These are phyloP conservation scores for Peronospora belbahrii DNA, from an alignment of 352 stramenopile genomes.

Conservation along the genomic window DNA sequence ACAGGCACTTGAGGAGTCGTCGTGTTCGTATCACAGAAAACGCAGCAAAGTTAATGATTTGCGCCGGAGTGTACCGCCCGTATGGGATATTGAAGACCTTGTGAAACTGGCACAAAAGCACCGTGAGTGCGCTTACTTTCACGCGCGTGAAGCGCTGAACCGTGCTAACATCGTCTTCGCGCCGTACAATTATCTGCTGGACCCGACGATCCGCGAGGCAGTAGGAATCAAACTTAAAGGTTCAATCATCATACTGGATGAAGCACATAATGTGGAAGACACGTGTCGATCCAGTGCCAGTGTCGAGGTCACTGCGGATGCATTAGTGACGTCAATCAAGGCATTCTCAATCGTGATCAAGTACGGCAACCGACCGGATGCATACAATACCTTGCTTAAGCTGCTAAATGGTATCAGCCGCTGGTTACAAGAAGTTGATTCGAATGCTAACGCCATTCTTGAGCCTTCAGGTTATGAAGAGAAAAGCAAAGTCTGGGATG, in stretches of 20 bases:
- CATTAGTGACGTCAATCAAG: constrained; percentile 42
- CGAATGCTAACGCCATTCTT: constrained; percentile 36
- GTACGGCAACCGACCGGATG: constrained; percentile 41
- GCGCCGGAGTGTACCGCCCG: constrained; percentile 34
- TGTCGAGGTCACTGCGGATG: constrained; percentile 54
- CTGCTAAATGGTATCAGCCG: constrained; percentile 54
- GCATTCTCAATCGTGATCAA: constrained; percentile 66
- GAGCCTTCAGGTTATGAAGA: constrained; percentile 57
- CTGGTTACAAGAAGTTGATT: constrained; percentile 46
- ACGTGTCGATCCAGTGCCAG: constrained; percentile 74
- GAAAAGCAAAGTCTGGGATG: constrained; percentile 65
- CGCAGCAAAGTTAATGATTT: constrained; percentile 32
- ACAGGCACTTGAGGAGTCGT: constrained; percentile 21
- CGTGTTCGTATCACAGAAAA: constrained; percentile 32
- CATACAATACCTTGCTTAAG: constrained; percentile 51
- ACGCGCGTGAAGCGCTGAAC: constrained; percentile 38
- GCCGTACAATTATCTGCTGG: constrained; percentile 85
- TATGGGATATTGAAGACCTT: constrained; percentile 86
- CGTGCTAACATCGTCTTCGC: constrained; percentile 78
- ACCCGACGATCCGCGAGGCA: constrained; percentile 63
- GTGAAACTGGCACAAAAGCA: constrained; percentile 63
- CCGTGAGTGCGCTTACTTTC: constrained; percentile 76
- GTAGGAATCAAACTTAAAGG: constrained; percentile 66
- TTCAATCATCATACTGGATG: constrained; percentile 75
- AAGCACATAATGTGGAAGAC: constrained; percentile 86